Conservation (phyloP, 108 stramenopile species). For the Ochromonas danica region DNA sequence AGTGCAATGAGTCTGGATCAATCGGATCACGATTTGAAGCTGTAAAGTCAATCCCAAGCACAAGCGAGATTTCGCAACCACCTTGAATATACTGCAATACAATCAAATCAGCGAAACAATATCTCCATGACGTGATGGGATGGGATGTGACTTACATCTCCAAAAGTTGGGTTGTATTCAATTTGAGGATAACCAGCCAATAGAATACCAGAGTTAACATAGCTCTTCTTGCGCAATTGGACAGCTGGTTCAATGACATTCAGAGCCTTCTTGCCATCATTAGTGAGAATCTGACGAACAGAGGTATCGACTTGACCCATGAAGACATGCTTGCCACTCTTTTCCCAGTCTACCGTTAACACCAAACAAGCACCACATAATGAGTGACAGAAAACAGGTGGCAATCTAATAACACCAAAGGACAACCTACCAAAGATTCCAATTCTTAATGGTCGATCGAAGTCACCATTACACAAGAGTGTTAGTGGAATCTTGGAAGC, state of each 20-base stretch:
- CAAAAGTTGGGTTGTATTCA: background rate
- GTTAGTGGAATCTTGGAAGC: background rate
- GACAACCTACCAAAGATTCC: too few species aligned
- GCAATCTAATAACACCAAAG: too few species aligned
- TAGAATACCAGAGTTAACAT: background rate
- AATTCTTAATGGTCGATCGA: background rate
- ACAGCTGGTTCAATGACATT: background rate
- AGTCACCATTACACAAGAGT: background rate
- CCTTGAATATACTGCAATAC: constrained; percentile 56
- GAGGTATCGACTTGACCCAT: background rate
- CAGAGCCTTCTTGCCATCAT: background rate
- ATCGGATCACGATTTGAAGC: constrained; percentile 78
- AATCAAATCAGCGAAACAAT: background rate
- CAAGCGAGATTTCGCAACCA: constrained; percentile 41
- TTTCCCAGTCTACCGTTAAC: background rate
- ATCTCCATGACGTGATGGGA: background rate
- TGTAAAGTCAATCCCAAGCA: constrained; percentile 83
- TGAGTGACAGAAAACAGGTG: too few species aligned
- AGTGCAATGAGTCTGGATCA: constrained; percentile 47
- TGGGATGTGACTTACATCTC: constrained; percentile 5
- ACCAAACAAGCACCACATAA: too few species aligned
- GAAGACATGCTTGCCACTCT: constrained; percentile 1
- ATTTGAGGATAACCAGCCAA: background rate
- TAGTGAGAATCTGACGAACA: background rate
- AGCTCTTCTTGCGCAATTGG: background rate